Evolutionary conservation across 2,329 filamentous ascomycete genomes (phyloP).

Genomic region (Periconia sp.): DNA sequence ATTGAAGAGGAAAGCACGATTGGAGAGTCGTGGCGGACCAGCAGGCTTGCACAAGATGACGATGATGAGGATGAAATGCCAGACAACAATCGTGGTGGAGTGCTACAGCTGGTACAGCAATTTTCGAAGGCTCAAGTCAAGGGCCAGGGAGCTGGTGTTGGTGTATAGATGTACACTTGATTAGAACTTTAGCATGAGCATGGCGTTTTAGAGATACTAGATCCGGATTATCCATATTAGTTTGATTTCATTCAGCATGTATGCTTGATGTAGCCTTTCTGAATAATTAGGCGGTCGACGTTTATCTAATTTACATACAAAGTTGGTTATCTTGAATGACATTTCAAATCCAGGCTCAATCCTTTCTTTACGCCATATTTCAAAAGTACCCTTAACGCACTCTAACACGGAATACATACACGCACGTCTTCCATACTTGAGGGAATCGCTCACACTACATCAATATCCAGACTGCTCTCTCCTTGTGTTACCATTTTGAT

Average conservation of each 20-base stretch:
- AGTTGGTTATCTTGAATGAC: no score
- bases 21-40: constrained; percentile 59
- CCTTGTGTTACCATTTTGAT: constrained; percentile 21
- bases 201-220: not conserved
- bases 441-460: not conserved
- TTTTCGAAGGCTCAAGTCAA: constrained; percentile 65
- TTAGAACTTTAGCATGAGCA: not conserved
- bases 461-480: constrained; percentile 46
- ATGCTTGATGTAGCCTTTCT: no score
- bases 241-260: no score
- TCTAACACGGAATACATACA: not conserved
- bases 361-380: no score
- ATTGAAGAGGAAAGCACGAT: constrained; percentile 61
- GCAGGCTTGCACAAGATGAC: constrained; percentile 46
- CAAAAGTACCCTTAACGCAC: not conserved
- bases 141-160: constrained; percentile 44
- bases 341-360: no score
- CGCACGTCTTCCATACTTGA: not conserved
- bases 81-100: constrained; percentile 54
- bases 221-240: not conserved
- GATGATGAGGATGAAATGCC: constrained; percentile 51
- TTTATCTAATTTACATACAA: no score
- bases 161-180: constrained; percentile 16
- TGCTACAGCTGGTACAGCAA: constrained; percentile 67
- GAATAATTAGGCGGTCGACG: no score